Base-by-base conservation (phyloP, 768 basidiomycete genomes). In the Hygrophorus pudorinus region DNA sequence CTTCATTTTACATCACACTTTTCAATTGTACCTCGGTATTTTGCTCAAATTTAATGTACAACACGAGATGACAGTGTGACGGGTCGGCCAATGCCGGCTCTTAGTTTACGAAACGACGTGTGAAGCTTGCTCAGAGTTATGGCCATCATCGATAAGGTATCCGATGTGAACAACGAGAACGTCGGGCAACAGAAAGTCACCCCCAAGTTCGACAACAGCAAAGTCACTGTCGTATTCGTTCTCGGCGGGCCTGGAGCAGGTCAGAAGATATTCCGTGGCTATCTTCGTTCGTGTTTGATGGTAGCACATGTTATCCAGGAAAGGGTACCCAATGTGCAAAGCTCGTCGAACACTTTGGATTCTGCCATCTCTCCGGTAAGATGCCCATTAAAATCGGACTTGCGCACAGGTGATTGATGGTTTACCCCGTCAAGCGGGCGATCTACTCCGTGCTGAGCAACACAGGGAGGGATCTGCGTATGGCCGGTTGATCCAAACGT, bases 181-280 rank as follows among this genome's bases (percentile, higher is more conserved):
- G n/a, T n/a, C n/a, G n/a, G n/a, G n/a, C n/a, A n/a, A n/a, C n/a
- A n/a, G n/a, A n/a, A n/a, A n/a, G n/a, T n/a, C n/a, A n/a, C n/a
- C 4, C 70, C 72, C 12, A 70, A 68, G 2, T 94, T 96, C 55
- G 79, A 88, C 60, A 61, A 67, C 27, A 58, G 59, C 38, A 81
- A 87, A 50, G 83, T 97, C 54, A 81, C 76, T 13, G 93, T 99
- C 46, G 71, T 98, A 56, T 99, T 87, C 56, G 93, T 98, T 18
- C 81, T 99, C 11, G 96, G 96, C 30, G 96, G 96, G 0, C 96
- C 96, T 14, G 96, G 96, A 41, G 92, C 92, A 54, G 93, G 93
- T 83, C 50, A 52, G 55, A 42, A 24, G 46, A 41, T n/a, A n/a
- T n/a, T n/a, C n/a, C n/a, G n/a, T n/a, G n/a, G n/a, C n/a, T n/a